Evolutionary conservation across 192 early-diverging fungal genomes (phyloP), one percentile per base, ranked within the genome.

Genomic region (Coemansia sp.): DNA sequence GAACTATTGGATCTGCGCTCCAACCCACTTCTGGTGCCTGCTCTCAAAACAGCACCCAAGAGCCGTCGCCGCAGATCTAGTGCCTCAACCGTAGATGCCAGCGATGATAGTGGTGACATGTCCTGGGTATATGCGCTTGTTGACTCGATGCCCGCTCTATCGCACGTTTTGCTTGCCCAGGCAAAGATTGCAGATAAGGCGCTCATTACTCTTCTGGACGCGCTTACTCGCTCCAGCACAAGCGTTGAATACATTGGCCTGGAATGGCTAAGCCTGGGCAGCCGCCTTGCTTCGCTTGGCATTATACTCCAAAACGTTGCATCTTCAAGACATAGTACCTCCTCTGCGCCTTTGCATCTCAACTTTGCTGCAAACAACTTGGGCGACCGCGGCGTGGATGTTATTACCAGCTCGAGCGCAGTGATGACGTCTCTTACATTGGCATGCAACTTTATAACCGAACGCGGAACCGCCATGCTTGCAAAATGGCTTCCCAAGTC

Each of bases 381-480:
- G 14, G 78, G 78, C 49, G 78, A 81, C 54, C 34, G 55, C 16
- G 78, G 78, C 17, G 54, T 69, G n/a, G 66, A 69, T 25, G 66
- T 64, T 5, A 68, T 81, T 20, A 52, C 73, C 10, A 56, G 50
- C 25, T 72, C 78, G 7, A 56, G 60, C 8, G 73, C 73, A 25
- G 33, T 18, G 51, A 62, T 81, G 8, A 22, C 63, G 12, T 75
- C 73, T n/a, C 62, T 75, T n/a, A 75, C 78, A 6, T 67, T 81
- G 6, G 73, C 79, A 4, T 81, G 71, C 50, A 81, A 81, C 51
- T 81, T 81, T 58, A 75, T 81, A 31, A 81, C 78, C 0, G 78
- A 81, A 59, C 73, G 73, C 7, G 78, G 78, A 28, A 69, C 73
- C 0, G 56, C 66, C 0, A 62, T 64, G 38, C 60, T 81, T 11